Base-by-base conservation (phyloP, 2,329 filamentous ascomycete genomes). In the Erysiphe pulchra region DNA sequence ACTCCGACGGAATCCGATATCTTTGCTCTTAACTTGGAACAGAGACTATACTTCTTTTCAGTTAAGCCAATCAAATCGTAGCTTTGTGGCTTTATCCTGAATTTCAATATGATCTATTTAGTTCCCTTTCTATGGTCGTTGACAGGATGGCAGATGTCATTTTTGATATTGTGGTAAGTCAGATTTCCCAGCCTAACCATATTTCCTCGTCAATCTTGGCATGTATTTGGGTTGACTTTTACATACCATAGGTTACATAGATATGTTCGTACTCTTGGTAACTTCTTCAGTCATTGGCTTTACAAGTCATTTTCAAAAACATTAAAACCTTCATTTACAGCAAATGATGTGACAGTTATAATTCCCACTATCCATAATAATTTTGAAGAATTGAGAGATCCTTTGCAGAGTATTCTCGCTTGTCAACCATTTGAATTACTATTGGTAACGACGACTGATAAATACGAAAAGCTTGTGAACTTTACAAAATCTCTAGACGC, bases 311-410 rank as follows among this genome's bases (percentile, higher is more conserved):
- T 85, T 50, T 80, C 80, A 38, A 79, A 87, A 46, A 80, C 84
- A 37, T 73, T 75, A 48, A 80, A 84, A 50, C 84, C 87, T n/a
- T 76, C 69, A 40, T 56, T 55, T 44, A 53, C 53, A 14, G 83
- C 76, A 28, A 71, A 76, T 32, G 83, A 95, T 71, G 85, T 93
- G 55, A 93, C 87, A 6, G 84, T 94, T 51, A 82, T 95, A 54
- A 81, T 94, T 49, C 87, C 87, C 8, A 92, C 86, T 11, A 85
- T 95, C 51, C 83, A 92, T 57, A 83, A 85, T 49, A 77, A 75
- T 50, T 84, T 87, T 49, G 77, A 85, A 54, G 83, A 92, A 57
- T 68, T 95, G 49, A 76, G 77, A 45, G 75, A 80, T 48, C 92
- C 85, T 16, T 70, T 95, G 36, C 68, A 77, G 57, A 84, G 80